Evolutionary conservation across 208 protist genomes (phyloP).

Genomic region (Hexamita inflata): DNA sequence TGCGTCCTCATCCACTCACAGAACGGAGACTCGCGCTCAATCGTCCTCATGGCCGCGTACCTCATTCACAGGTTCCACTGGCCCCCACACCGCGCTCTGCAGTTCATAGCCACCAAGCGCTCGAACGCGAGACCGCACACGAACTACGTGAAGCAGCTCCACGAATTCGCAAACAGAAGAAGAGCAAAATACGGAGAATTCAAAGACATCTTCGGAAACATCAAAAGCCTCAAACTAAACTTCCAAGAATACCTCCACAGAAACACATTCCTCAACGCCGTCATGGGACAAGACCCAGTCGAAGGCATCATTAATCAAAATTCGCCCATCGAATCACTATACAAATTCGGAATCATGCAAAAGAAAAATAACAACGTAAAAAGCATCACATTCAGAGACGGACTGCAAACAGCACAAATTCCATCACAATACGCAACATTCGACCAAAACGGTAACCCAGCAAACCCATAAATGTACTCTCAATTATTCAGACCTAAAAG

Average conservation of each 20-base stretch:
- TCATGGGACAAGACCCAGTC: background rate
- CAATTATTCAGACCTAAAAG: slow-evolving; percentile 8
- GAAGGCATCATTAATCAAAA: background rate
- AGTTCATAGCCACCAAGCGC: slow-evolving; percentile 30
- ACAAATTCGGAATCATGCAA: background rate
- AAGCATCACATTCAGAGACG: slow-evolving; percentile 6
- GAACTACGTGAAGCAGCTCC: slow-evolving; percentile 14
- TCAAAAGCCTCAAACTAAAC: slow-evolving; percentile 8
- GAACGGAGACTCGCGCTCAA: slow-evolving; percentile 17
- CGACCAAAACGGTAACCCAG: slow-evolving; percentile 8
- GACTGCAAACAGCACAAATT: slow-evolving; percentile 15
- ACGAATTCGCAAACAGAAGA: slow-evolving; percentile 8
- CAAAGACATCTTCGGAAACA: slow-evolving; percentile 33
- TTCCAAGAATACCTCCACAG: slow-evolving; percentile 22
- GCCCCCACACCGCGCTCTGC: slow-evolving; percentile 24
- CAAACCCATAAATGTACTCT: background rate
- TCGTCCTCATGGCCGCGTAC: slow-evolving; percentile 28
- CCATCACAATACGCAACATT: slow-evolving; percentile 23
- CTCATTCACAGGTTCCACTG: slow-evolving; percentile 29
- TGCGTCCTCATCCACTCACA: slow-evolving; percentile 29
- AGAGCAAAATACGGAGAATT: slow-evolving; percentile 25
- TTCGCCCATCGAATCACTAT: background rate
- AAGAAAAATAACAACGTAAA: background rate
- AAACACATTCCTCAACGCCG: slow-evolving; percentile 31
- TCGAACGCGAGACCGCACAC: background rate